These are phyloP conservation scores for Coffea eugenioides DNA, from an alignment of 257 asterid species.

Conservation along the genomic window DNA sequence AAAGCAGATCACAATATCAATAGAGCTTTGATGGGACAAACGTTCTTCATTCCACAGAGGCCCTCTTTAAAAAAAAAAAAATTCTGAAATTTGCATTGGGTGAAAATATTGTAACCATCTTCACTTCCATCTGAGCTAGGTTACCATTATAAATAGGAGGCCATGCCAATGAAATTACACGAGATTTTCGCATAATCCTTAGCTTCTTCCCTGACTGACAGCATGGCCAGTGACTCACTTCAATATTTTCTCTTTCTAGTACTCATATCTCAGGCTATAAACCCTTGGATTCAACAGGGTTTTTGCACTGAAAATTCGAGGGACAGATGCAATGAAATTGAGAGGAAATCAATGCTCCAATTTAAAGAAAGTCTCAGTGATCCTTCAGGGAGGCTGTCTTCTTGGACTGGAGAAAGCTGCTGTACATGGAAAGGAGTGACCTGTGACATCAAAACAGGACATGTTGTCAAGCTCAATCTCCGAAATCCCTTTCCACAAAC, in stretches of 20 bases:
- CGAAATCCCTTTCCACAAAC: conserved; percentile 15
- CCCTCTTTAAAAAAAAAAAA: too few species aligned
- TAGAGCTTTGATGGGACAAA: too few species aligned
- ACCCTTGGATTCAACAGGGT: neutral
- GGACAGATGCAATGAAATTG: conserved; percentile 22
- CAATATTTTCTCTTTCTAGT: neutral
- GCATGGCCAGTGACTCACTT: neutral
- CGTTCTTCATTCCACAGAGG: too few species aligned
- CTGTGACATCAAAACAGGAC: conserved; percentile 27
- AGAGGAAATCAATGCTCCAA: conserved; percentile 24
- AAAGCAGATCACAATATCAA: too few species aligned
- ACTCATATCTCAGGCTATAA: neutral
- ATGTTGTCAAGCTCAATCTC: conserved; percentile 31
- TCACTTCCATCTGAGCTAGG: too few species aligned
- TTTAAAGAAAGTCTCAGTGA: conserved; percentile 34
- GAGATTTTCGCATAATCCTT: neutral
- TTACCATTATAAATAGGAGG: neutral
- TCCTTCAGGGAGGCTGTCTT: conserved; percentile 33
- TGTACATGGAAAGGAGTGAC: conserved; percentile 38
- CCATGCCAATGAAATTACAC: neutral
- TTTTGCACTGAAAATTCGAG: conserved; percentile 3
- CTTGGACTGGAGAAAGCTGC: conserved; percentile 35
- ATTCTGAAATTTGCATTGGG: too few species aligned
- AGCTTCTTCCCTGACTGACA: neutral
- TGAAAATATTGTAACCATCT: too few species aligned